These are phyloP conservation scores for Cladorrhinum sp. DNA, from an alignment of 2,329 filamentous ascomycete genomes.

Conservation along the genomic window DNA sequence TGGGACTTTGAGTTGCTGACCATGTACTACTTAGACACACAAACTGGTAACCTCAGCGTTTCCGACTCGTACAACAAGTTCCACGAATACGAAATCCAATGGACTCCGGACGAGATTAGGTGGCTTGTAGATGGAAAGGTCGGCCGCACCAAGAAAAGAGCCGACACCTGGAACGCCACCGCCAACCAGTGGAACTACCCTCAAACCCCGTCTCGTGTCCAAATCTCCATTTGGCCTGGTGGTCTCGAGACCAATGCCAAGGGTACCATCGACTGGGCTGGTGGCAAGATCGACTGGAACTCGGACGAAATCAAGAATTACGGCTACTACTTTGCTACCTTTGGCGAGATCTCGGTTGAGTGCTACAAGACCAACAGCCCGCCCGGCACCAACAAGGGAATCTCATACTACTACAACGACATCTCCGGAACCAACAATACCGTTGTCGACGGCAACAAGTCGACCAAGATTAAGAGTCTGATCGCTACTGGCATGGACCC, in stretches of 20 bases:
- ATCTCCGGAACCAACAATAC: slow-evolving; percentile 68
- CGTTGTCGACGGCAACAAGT: slow-evolving; percentile 69
- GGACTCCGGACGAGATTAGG: slow-evolving; percentile 79
- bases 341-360: slow-evolving; percentile 73
- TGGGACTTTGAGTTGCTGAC: neutral
- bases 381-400: slow-evolving; percentile 67
- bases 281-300: slow-evolving; percentile 86
- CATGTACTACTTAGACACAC: slow-evolving; percentile 55
- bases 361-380: slow-evolving; percentile 68
- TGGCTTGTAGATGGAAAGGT: slow-evolving; percentile 84
- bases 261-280: slow-evolving; percentile 89
- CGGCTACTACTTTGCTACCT: slow-evolving; percentile 84
- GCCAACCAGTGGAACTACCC: slow-evolving; percentile 81
- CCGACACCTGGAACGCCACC: slow-evolving; percentile 82
- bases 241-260: slow-evolving; percentile 73
- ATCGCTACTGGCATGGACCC: slow-evolving; percentile 78
- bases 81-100: slow-evolving; percentile 91
- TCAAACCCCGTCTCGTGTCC: slow-evolving; percentile 85
- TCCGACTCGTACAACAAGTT: slow-evolving; percentile 70
- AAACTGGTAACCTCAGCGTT: slow-evolving; percentile 66
- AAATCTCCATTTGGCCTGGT: slow-evolving; percentile 95
- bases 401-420: slow-evolving; percentile 73
- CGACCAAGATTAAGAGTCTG: slow-evolving; percentile 74
- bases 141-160: slow-evolving; percentile 69
- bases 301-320: slow-evolving; percentile 73